Evolutionary conservation across 2,329 filamentous ascomycete species (phyloP).

Genomic region (Trichophyton verrucosum): DNA sequence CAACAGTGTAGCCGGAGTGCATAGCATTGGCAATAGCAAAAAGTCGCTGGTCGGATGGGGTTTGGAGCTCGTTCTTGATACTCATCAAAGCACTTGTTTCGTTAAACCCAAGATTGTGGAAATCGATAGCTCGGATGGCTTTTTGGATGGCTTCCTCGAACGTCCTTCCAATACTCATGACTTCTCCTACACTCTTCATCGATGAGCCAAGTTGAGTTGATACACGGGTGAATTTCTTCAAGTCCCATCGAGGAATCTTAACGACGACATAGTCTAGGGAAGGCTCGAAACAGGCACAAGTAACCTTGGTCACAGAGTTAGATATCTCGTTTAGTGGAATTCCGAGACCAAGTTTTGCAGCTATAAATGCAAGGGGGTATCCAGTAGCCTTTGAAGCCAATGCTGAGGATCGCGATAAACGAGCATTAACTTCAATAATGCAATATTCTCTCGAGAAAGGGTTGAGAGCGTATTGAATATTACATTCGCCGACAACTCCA

Average conservation of each 20-base stretch:
- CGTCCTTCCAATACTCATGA: conserved; percentile 93
- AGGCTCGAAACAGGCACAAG: conserved; percentile 95
- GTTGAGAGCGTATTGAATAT: conserved; percentile 96
- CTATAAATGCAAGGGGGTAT: conserved; percentile 91
- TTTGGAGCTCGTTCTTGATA: conserved; percentile 91
- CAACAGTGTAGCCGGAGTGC: conserved; percentile 82
- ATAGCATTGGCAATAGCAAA: conserved; percentile 98
- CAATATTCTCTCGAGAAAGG: conserved; percentile 93
- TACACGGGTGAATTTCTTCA: conserved; percentile 97
- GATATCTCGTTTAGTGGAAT: conserved; percentile 94
- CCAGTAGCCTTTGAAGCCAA: conserved; percentile 94
- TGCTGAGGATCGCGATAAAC: conserved; percentile 87
- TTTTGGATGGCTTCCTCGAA: conserved; percentile 99
- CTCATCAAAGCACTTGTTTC: conserved; percentile 87
- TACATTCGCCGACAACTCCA: conserved; percentile 95
- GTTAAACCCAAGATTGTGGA: conserved; percentile 88
- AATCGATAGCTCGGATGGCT: conserved; percentile 89
- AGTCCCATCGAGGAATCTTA: conserved; percentile 97
- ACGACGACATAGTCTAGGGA: conserved; percentile 97
- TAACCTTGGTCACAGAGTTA: conserved; percentile 90
- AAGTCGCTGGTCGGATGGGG: conserved; percentile 89
- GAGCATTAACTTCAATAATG: conserved; percentile 97
- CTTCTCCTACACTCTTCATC: conserved; percentile 99
- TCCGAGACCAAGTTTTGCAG: conserved; percentile 86
- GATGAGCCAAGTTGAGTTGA: conserved; percentile 92